A percentile compares a stretch with the other conserved stretches of the same genome.
phyloP scores from a whole-genome alignment of 768 basidiomycete species.

The Sarcodon aspratus region DNA sequence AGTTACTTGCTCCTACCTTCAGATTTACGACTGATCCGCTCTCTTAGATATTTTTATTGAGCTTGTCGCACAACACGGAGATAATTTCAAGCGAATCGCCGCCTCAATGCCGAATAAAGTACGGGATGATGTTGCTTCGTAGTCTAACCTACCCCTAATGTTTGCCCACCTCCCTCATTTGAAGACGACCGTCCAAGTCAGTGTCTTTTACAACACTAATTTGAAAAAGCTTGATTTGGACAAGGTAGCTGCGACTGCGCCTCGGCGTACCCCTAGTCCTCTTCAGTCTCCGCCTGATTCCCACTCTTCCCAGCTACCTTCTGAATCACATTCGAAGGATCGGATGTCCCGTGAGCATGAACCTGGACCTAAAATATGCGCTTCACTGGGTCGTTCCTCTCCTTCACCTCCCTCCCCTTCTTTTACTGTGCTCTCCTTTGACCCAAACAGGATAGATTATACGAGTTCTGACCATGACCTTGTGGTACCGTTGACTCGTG shows the following conservation, averaged over 20 bases:
- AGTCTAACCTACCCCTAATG: background rate
- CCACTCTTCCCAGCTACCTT: background rate
- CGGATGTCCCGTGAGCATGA: background rate
- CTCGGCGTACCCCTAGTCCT: constrained; percentile 25
- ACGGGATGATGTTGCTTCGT: constrained; percentile 3
- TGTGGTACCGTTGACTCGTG: background rate
- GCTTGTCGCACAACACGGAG: constrained; percentile 50
- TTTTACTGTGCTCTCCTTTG: background rate
- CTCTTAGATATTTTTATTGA: constrained; percentile 36
- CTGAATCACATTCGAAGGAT: background rate
- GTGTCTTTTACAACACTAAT: constrained; percentile 38
- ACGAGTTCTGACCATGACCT: background rate
- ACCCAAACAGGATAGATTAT: background rate
- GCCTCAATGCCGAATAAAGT: constrained; percentile 56
- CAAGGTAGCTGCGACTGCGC: constrained; percentile 26
- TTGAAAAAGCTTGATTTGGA: constrained; percentile 28
- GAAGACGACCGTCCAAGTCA: constrained; percentile 47
- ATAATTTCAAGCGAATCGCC: constrained; percentile 60
- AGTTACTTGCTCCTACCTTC: constrained; percentile 9
- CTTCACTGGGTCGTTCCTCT: background rate
- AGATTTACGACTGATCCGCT: constrained; percentile 1
- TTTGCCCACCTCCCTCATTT: constrained; percentile 1
- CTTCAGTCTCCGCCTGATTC: background rate
- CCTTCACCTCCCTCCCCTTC: background rate
- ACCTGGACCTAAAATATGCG: background rate